Conservation (phyloP, 1,284 basidiomycete species). For the Leccinum griseonigrum region DNA sequence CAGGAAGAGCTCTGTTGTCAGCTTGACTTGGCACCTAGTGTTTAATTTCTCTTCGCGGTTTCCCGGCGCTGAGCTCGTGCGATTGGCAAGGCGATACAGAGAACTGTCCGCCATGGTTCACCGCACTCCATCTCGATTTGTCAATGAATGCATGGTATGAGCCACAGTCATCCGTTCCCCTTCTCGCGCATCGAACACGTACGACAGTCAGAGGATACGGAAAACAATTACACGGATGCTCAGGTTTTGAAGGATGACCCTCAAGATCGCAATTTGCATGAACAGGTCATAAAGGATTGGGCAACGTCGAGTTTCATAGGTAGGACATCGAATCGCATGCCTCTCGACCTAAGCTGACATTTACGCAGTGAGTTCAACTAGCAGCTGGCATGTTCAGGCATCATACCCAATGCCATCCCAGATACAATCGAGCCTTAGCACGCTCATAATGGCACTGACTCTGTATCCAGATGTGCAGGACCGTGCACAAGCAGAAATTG, state of each 20-base stretch:
- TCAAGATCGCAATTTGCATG: constrained; percentile 6
- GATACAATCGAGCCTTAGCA: constrained; percentile 23
- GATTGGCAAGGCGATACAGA: constrained; percentile 22
- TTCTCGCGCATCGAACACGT: not conserved
- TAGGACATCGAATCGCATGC: constrained; percentile 1
- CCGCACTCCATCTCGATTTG: constrained; percentile 33
- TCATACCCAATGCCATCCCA: constrained; percentile 7
- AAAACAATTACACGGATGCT: constrained; percentile 22
- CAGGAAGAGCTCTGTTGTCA: constrained; percentile 5
- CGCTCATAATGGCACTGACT: constrained; percentile 23
- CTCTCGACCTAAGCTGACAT: constrained; percentile 17
- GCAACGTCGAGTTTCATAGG: constrained; percentile 21
- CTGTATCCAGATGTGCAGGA: constrained; percentile 25
- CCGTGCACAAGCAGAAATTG: constrained; percentile 24
- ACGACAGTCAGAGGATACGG: constrained; percentile 14
- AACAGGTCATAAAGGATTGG: constrained; percentile 21
- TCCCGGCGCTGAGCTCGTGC: constrained; percentile 30
- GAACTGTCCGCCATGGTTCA: constrained; percentile 26
- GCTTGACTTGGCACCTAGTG: constrained; percentile 16
- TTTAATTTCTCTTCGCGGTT: constrained; percentile 35
- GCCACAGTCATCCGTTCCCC: not conserved
- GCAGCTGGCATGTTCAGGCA: not conserved
- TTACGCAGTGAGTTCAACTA: constrained; percentile 19
- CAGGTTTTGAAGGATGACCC: constrained; percentile 11
- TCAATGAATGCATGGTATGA: constrained; percentile 33